Evolutionary conservation across 2,329 filamentous ascomycete species (phyloP), one percentile per base, ranked within the genome.

Genomic region (Pseudocercospora fuligena): DNA sequence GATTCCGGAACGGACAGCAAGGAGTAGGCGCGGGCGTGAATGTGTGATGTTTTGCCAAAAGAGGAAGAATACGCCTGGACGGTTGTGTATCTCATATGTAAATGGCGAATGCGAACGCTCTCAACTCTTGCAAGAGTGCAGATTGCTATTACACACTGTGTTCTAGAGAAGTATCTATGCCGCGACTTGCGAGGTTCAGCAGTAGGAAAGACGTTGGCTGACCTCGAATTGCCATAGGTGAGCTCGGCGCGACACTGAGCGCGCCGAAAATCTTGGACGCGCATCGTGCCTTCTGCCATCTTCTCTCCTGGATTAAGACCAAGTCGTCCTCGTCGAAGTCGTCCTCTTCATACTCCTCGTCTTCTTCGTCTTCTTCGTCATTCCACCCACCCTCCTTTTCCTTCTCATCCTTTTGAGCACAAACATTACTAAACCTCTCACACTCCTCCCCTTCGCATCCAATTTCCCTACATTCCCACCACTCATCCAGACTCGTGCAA

Each of bases 21-120:
- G 29, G 57, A 65, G 57, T 65, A 46, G 63, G 63, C 57, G 63
- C 46, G 21, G 19, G 36, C 14, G 23, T 49, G 43, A 7, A 33
- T 61, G 43, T 23, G 12, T 33, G 29, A 27, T 23, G n/a, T 33
- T 31, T 60, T 23, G 58, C 36, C 9, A 23, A 14, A 14, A 47
- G 53, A 57, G 27, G 5, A 60, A 27, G 31, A 51, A 19, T 31
- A 9, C 19, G 43, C 31, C 43, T 23, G 59, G 59, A 11, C 11
- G 43, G 14, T 33, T 61, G 40, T 51, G 57, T 59, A 56, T 57
- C 49, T 65, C 36, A 47, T 61, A 61, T 65, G 63, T 61, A 65
- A 29, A 51, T 31, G 59, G 63, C 47, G 59, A 63, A 61, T 60
- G 57, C 27, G 36, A 64, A 54, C 31, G 27, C 57, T 56, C 57